These are phyloP conservation scores for Hypomyces rosellus DNA, from an alignment of 2,329 filamentous ascomycete genomes.

Conservation along the genomic window DNA sequence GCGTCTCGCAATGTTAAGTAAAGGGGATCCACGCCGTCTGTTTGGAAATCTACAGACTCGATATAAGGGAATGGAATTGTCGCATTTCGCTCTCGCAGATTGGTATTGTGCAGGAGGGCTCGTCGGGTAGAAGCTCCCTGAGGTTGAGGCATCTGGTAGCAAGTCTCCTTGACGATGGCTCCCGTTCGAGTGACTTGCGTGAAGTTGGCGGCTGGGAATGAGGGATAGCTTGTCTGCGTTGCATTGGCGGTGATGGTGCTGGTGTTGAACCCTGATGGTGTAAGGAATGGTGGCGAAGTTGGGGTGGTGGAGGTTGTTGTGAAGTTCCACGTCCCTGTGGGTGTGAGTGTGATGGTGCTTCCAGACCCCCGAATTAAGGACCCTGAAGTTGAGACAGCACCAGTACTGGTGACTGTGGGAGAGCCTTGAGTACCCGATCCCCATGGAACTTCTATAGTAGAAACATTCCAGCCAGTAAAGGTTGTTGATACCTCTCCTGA, in stretches of 20 bases:
- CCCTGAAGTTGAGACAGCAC: neutral
- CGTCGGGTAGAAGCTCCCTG: conserved; percentile 19
- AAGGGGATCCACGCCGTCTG: conserved; percentile 25
- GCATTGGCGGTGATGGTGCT: conserved; percentile 1
- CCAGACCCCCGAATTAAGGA: neutral
- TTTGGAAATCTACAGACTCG: conserved; percentile 30
- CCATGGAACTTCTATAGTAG: neutral
- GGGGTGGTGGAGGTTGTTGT: neutral
- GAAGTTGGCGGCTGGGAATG: conserved; percentile 25
- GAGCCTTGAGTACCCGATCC: neutral
- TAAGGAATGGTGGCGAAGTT: conserved; percentile 9
- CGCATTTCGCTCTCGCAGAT: conserved; percentile 23
- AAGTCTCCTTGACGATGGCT: conserved; percentile 21
- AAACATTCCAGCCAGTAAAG: conserved; percentile 7
- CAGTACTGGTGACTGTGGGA: neutral
- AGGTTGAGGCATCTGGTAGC: conserved; percentile 23
- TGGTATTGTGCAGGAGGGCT: conserved; percentile 26
- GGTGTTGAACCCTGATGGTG: conserved; percentile 8
- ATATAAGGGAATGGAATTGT: conserved; percentile 31
- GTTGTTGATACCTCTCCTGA: neutral
- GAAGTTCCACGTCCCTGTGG: neutral
- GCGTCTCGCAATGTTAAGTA: conserved; percentile 28
- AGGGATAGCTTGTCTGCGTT: conserved; percentile 6
- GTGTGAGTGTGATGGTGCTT: neutral
- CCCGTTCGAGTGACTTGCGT: conserved; percentile 27